Base-by-base conservation (phyloP, 176 grass and related monocot species). In the Alloteropsis semialata region DNA sequence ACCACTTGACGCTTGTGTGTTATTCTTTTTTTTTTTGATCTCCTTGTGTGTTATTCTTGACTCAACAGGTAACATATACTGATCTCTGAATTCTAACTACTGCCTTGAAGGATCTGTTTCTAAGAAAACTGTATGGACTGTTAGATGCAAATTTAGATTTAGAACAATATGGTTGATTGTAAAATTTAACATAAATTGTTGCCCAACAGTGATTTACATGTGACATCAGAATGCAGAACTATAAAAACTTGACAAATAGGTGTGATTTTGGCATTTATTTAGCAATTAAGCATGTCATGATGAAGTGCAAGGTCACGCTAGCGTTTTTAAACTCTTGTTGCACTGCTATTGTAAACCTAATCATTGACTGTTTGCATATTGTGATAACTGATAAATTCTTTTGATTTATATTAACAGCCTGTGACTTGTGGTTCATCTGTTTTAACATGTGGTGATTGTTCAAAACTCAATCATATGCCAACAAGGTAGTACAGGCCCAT, bases 201-300 rank as follows among this genome's bases (percentile, higher is more conserved):
- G 10, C 58, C 22, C 33, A 22, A 5, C 1, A 48, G 21, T 63
- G 4, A 17, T 80, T 8, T 54, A 27, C 11, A 25, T 57, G 55
- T 67, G 78, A 41, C 46, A 21, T 18, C 19, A 67, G 8, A 39
- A 30, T 9, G 5, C 22, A 22, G 16, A 24, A 39, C 27, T 46
- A 42, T 24, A 43, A 34, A 64, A 12, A 84, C 17, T 34, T 33
- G 45, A 24, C 25, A 19, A 55, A 65, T 3, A 34, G 28, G 37
- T 34, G 17, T 44, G 32, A 19, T 72, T 48, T 62, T n/a, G 30
- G 50, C 63, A 78, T 76, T 76, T 72, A 56, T 74, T 63, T 43
- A 85, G 56, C 60, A 76, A 30, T 44, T 60, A 59, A 42, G 55
- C 48, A 43, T 76, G 46, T 22, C 50, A 64, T 24, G 12, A 42